A percentile compares a stretch with the other conserved stretches of the same genome.
These are phyloP conservation scores for Letharia lupina DNA, from an alignment of 495 filamentous ascomycete species.

Conservation along the genomic window DNA sequence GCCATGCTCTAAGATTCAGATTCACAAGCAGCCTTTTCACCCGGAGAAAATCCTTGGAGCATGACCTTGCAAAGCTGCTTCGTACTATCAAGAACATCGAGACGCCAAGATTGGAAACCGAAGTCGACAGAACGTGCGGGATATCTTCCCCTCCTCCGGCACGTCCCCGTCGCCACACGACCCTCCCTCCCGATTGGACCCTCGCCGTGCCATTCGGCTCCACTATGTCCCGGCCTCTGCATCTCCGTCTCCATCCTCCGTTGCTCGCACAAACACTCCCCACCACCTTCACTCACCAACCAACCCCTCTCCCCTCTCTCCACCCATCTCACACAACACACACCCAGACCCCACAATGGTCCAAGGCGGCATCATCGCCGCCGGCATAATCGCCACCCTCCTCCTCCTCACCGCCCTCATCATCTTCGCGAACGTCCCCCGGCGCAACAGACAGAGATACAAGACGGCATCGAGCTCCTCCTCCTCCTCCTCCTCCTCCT, in stretches of 20 bases:
- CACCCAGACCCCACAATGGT: background rate
- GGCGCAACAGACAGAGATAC: background rate
- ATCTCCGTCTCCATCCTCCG: background rate
- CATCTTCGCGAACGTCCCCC: background rate
- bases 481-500: background rate
- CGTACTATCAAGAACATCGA: too few relatives aligned
- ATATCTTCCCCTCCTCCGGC: background rate
- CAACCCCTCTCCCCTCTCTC: background rate
- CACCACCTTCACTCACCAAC: background rate
- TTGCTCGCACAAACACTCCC: background rate
- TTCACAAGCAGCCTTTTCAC: background rate
- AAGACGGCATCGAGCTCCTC: background rate
- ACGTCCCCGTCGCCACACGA: background rate
- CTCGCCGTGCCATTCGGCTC: background rate
- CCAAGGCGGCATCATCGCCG: slow-evolving; percentile 1
- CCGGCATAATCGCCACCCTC: background rate
- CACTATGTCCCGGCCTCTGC: background rate
- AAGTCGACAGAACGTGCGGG: background rate
- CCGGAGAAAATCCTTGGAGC: background rate
- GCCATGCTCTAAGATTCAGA: background rate
- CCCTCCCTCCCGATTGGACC: background rate
- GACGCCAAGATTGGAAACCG: too few relatives aligned
- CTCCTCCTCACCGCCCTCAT: background rate
- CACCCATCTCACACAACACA: background rate
- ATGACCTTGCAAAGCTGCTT: too few relatives aligned